These are phyloP conservation scores for Trichoderma brevicompactum DNA, from an alignment of 2,329 filamentous ascomycete species.

Conservation along the genomic window DNA sequence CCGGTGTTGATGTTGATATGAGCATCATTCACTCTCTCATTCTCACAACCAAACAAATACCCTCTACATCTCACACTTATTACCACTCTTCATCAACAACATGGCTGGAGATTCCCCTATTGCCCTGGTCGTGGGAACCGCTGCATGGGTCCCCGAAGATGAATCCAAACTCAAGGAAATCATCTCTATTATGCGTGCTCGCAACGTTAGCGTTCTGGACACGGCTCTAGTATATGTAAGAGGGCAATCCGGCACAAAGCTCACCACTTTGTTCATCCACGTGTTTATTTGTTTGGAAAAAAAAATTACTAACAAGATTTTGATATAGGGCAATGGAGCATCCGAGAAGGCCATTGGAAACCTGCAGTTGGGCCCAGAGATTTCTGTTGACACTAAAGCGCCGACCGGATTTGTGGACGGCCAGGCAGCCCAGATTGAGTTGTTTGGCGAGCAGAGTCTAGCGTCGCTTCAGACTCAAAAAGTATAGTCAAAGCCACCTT, in stretches of 20 bases:
- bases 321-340: constrained; percentile 1
- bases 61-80: too few relatives aligned
- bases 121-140: constrained; percentile 2
- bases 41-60: too few relatives aligned
- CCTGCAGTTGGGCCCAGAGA: background rate
- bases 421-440: constrained; percentile 5
- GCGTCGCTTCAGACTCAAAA: constrained; percentile 12
- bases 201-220: constrained; percentile 6
- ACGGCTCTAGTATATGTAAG: constrained; percentile 17
- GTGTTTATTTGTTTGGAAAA: background rate
- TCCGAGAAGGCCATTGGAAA: constrained; percentile 19
- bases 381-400: constrained; percentile 25
- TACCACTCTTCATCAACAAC: background rate
- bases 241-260: background rate
- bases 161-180: background rate
- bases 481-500: background rate
- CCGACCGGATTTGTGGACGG: constrained; percentile 11
- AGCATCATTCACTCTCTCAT: background rate
- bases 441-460: constrained; percentile 17
- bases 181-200: constrained; percentile 17
- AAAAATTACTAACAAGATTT: background rate
- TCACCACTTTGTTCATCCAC: background rate
- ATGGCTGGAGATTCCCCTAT: constrained; percentile 14
- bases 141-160: constrained; percentile 12
- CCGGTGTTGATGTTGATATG: background rate